Evolutionary conservation across 2,329 filamentous ascomycete genomes (phyloP).

Genomic region (Dothiorella sarmentorum): DNA sequence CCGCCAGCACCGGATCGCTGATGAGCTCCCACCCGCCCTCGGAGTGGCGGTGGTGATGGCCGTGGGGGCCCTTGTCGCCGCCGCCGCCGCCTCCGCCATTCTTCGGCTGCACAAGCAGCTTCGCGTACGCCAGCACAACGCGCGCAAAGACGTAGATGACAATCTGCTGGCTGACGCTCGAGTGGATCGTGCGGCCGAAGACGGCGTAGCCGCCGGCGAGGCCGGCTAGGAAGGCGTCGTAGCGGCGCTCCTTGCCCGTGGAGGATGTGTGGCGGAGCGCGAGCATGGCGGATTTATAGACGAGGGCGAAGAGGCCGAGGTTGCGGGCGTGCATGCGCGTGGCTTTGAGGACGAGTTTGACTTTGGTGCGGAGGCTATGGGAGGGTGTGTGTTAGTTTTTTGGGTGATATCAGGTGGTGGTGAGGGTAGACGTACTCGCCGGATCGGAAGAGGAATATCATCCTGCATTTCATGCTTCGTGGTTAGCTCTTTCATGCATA

Average conservation of each 20-base stretch:
- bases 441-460: conserved; percentile 94
- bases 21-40: conserved; percentile 41
- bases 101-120: conserved; percentile 68
- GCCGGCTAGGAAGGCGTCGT: conserved; percentile 83
- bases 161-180: conserved; percentile 90
- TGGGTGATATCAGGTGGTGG: background rate
- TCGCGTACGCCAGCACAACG: conserved; percentile 79
- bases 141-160: conserved; percentile 97
- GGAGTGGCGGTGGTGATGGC: background rate
- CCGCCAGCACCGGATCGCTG: conserved; percentile 34
- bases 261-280: conserved; percentile 59
- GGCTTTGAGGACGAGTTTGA: conserved; percentile 73
- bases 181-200: conserved; percentile 77
- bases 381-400: background rate
- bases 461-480: conserved; percentile 50
- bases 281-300: conserved; percentile 85
- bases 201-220: conserved; percentile 88
- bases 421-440: conserved; percentile 63
- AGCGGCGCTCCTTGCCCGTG: conserved; percentile 60
- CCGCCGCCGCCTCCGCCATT: too few species aligned
- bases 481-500: background rate
- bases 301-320: conserved; percentile 81
- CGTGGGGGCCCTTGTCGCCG: conserved; percentile 9
- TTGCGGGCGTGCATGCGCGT: conserved; percentile 89
- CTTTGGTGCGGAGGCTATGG: conserved; percentile 67